Evolutionary conservation across 257 asterid species (phyloP).

Genomic region (Solanum sejunctum): DNA sequence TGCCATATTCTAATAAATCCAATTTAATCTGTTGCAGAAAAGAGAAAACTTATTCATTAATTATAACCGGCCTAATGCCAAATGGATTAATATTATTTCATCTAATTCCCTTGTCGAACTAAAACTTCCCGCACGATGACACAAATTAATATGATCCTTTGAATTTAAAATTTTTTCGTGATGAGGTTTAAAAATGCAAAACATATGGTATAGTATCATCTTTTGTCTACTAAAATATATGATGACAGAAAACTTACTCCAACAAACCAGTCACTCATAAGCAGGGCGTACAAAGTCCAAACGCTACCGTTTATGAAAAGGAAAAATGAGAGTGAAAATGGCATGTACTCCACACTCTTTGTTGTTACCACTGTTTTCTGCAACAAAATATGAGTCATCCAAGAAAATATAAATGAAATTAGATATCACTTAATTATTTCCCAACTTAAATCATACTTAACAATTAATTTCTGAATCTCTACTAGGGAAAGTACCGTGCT

Average conservation of each 20-base stretch:
- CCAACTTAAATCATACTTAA: background rate
- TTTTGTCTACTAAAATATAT: background rate
- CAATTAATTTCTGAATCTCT: too few species aligned
- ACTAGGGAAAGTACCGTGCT: too few species aligned
- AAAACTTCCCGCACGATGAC: too few species aligned
- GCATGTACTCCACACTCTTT: conserved; percentile 76
- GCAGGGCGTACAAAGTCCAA: conserved; percentile 64
- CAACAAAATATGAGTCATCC: background rate
- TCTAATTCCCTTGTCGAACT: too few species aligned
- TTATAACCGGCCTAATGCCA: too few species aligned
- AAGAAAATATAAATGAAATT: background rate
- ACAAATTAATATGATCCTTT: too few species aligned
- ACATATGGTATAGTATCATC: background rate
- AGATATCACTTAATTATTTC: background rate
- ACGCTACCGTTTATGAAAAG: conserved; percentile 62
- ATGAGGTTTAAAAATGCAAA: background rate
- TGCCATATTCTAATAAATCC: too few species aligned
- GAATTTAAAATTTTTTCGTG: background rate
- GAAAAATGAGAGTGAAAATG: conserved; percentile 60
- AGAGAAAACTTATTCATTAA: too few species aligned
- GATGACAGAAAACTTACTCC: conserved; percentile 36
- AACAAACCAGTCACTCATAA: conserved; percentile 55
- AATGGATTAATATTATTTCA: too few species aligned
- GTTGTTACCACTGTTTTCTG: conserved; percentile 55
- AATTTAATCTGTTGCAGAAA: too few species aligned